A percentile compares a stretch with the other conserved stretches of the same genome.
phyloP scores from a whole-genome alignment of 768 basidiomycete species.

The Russula griseocarnosa region DNA sequence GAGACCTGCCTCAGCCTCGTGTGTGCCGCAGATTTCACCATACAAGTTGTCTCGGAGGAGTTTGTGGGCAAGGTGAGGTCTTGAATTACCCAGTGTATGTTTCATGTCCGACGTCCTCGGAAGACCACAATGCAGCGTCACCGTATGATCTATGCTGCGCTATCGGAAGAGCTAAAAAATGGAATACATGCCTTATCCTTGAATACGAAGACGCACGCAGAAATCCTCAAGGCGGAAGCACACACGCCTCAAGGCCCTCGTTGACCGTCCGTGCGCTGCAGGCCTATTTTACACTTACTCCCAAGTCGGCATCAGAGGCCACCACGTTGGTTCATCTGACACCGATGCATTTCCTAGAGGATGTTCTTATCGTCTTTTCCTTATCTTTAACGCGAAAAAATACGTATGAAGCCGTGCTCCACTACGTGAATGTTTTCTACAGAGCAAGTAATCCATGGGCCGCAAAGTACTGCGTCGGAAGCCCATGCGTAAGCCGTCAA shows the following conservation, averaged over 20 bases:
- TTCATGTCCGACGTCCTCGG: constrained; percentile 16
- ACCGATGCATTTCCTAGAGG: constrained; percentile 1
- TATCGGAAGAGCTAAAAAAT: constrained; percentile 64
- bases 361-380: constrained; percentile 9
- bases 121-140: constrained; percentile 79
- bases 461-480: constrained; percentile 5
- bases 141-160: constrained; percentile 67
- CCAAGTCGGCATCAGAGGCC: neutral
- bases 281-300: neutral
- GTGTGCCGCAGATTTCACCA: constrained; percentile 59
- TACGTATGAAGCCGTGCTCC: constrained; percentile 16
- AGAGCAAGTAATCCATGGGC: constrained; percentile 6
- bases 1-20: constrained; percentile 5
- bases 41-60: constrained; percentile 65
- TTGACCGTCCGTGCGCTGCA: constrained; percentile 12
- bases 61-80: constrained; percentile 68
- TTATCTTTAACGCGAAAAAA: constrained; percentile 11
- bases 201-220: constrained; percentile 66
- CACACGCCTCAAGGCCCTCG: constrained; percentile 24
- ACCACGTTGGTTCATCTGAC: constrained; percentile 1
- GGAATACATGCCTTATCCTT: constrained; percentile 78
- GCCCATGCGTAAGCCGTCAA: neutral
- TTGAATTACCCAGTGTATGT: constrained; percentile 10
- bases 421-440: neutral
- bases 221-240: constrained; percentile 32